Evolutionary conservation across 495 filamentous ascomycete genomes (phyloP), one percentile per base, ranked within the genome.

Genomic region (Neurospora sublineolata): DNA sequence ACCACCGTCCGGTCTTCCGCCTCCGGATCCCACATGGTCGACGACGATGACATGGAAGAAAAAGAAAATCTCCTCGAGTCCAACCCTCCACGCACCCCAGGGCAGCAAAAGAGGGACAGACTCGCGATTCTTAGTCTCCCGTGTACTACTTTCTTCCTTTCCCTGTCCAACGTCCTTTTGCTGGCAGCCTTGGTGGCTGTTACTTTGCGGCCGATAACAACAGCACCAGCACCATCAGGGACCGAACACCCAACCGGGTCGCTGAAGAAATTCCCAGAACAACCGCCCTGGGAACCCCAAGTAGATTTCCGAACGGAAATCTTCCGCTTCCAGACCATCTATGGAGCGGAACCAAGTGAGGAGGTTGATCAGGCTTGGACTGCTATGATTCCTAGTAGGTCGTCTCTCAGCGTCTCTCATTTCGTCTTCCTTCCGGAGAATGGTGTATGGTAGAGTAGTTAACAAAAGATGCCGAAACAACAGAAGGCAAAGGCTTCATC

Each of bases 401-500:
- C 6, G 0, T 16, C n/a, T n/a, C n/a, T n/a, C n/a, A n/a, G n/a
- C n/a, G n/a, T n/a, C n/a, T n/a, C n/a, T n/a, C n/a, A 12, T 39
- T 27, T 8, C 16, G 6, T 23, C 0, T 11, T 18, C 3, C 14
- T 10, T 2, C n/a, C 42, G 16, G 3, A 44, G 7, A 20, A 44
- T 0, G 16, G 18, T 39, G 8, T 46, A 9, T 20, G 3, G 8
- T 3, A 7, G n/a, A n/a, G n/a, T n/a, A n/a, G n/a, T 9, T 12
- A 20, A 4, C 44, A 3, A 11, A 3, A 4, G 3, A 46, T 2
- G 3, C 4, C 1, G 16, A 42, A 6, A 3, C 18, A 37, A 36
- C 69, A 70, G 69, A 70, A 42, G 69, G 69, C 40, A 70, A 70
- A 37, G 69, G 69, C 6, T 70, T 70, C 38, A 33, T 60, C 23